These are phyloP conservation scores for Geotrichum aggregatum DNA, from an alignment of 1,139 yeast genomes.

Conservation along the genomic window DNA sequence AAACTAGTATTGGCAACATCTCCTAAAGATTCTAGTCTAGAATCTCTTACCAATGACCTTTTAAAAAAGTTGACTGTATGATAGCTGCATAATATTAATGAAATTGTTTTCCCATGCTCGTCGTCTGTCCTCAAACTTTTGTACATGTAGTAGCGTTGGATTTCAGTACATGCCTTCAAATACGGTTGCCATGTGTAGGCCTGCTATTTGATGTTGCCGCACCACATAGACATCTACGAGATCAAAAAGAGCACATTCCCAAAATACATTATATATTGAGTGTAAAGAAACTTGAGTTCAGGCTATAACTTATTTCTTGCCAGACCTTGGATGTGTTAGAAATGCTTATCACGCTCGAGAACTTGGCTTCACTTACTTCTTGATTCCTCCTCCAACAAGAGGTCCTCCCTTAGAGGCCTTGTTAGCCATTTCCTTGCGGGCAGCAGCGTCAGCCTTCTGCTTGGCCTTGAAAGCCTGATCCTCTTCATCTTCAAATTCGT, in stretches of 20 bases:
- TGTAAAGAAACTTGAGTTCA: too few species aligned
- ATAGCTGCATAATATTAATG: background rate
- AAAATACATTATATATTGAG: background rate
- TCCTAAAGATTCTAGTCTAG: conserved; percentile 1
- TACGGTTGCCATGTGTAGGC: background rate
- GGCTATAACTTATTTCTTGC: conserved; percentile 27
- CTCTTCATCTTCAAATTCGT: conserved; percentile 74
- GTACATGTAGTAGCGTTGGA: too few species aligned
- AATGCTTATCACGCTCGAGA: background rate
- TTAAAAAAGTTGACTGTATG: conserved; percentile 7
- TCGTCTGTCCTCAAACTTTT: background rate
- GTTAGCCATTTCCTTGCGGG: conserved; percentile 83
- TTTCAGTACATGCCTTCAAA: too few species aligned
- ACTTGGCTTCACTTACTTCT: conserved; percentile 50
- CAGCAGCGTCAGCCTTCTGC: conserved; percentile 92
- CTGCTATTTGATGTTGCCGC: too few species aligned
- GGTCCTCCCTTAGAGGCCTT: conserved; percentile 90
- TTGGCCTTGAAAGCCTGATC: conserved; percentile 87
- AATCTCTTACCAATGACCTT: conserved; percentile 2
- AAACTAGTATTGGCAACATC: background rate
- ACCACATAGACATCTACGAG: too few species aligned
- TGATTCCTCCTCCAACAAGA: conserved; percentile 87
- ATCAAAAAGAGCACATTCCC: too few species aligned
- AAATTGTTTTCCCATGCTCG: background rate
- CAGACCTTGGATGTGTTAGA: conserved; percentile 25